Conservation (phyloP, 768 basidiomycete species). For the Amanita inopinata region DNA sequence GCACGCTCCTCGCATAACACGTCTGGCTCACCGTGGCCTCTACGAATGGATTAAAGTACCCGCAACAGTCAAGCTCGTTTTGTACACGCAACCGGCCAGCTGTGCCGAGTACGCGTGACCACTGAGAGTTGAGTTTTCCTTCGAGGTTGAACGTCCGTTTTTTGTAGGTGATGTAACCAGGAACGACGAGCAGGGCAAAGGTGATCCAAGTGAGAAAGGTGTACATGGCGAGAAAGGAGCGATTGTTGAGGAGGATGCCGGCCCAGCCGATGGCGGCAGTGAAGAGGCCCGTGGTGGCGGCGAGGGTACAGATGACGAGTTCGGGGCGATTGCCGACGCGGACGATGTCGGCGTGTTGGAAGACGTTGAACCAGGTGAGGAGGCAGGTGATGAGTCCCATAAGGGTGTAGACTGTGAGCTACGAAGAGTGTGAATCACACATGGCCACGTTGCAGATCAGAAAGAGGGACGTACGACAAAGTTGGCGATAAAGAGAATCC, state of each 20-base stretch:
- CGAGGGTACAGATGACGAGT: conserved; percentile 62
- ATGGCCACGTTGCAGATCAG: neutral
- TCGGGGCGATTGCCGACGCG: conserved; percentile 60
- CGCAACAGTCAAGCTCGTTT: conserved; percentile 69
- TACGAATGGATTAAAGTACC: conserved; percentile 71
- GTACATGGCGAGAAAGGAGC: conserved; percentile 71
- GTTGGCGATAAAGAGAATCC: conserved; percentile 60
- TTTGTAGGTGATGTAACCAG: conserved; percentile 76
- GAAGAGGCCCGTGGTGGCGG: conserved; percentile 46
- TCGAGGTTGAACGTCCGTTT: conserved; percentile 68
- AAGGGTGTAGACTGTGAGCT: conserved; percentile 51
- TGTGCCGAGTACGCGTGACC: conserved; percentile 54
- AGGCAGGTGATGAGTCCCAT: conserved; percentile 55
- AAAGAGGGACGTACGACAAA: conserved; percentile 22
- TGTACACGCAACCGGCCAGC: conserved; percentile 59
- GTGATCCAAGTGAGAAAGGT: conserved; percentile 70
- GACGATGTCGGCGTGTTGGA: conserved; percentile 58
- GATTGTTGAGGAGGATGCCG: conserved; percentile 77
- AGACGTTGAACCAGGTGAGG: conserved; percentile 72
- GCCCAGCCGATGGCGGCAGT: conserved; percentile 70
- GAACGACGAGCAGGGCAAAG: conserved; percentile 60
- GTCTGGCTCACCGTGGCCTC: conserved; percentile 68
- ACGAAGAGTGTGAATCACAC: neutral
- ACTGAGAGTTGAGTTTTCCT: conserved; percentile 71
- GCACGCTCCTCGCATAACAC: conserved; percentile 61